Base-by-base conservation (phyloP, 148 eudicot species). In the Polygonum aviculare region DNA sequence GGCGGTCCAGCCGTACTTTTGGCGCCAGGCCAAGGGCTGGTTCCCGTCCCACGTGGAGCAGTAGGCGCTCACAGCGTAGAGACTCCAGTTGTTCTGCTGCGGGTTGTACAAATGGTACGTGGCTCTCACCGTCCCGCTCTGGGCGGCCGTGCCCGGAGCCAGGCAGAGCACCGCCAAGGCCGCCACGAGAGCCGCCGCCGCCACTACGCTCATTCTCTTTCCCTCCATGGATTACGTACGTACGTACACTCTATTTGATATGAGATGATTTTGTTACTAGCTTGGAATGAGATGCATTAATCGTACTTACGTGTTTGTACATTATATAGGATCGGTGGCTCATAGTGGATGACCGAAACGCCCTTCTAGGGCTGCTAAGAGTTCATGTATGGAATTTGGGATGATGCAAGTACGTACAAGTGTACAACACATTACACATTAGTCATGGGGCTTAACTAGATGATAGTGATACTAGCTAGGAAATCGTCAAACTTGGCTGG, bases 1-100 rank as follows among this genome's bases (percentile, higher is more conserved):
- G 79, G 93, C 93, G 5, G 90, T 89, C 93, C 93, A 89, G 1
- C 93, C 93, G 5, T 87, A 87, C 77, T 77, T 72, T 1, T 69
- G 33, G 22, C 90, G 80, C 86, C 87, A 89, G 0, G 79, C 65
- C 10, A 82, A 77, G 9, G 93, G 85, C 82, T 78, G 73, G 35
- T 79, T 22, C 6, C 82, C 93, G 31, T 89, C 90, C 86, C 86
- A 89, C 12, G 90, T 89, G 0, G 93, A 79, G 40, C 93, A 89
- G 44, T 72, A 89, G 0, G 79, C 90, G 62, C 90, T 87, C 1
- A 80, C 90, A 0, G 83, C 81, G 2, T 11, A 47, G 18, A 79
- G 78, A 50, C 74, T 74, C 90, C 93, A 89, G 2, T 87, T 87
- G 12, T 73, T 76, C 1, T 85, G 67, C 79, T 85, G 81, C 1